Base-by-base conservation (phyloP, 306 rosid species). In the Senna siamea region DNA sequence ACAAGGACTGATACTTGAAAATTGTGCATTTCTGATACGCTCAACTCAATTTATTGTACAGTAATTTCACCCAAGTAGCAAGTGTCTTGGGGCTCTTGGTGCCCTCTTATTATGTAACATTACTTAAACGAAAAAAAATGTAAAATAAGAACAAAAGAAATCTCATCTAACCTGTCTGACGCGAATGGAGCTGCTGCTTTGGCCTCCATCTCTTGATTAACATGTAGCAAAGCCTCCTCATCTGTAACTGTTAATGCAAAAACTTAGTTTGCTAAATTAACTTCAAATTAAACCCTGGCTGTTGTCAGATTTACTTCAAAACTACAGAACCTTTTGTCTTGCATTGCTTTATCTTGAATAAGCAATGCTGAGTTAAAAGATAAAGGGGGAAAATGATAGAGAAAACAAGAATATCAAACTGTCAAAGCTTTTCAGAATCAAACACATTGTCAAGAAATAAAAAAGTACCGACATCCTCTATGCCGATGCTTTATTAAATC, bases 381-480 rank as follows among this genome's bases (percentile, higher is more conserved):
- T 50, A 51, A 51, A 19, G 51, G 69, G 28, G 3, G 34, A 5
- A 12, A 17, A 47, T 63, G 35, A 67, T 68, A 65, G 26, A 70
- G 9, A 61, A 55, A 69, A 57, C 66, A 41, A 69, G 15, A 69
- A 72, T 38, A 78, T 37, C 51, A 76, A 54, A 54, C 56, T 63
- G 65, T 68, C 55, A 56, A 68, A 80, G 74, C 63, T 69, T 61
- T 84, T 70, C 47, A 47, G 83, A 80, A 71, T 80, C 80, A 77
- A 83, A 80, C 74, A 72, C 82, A 50, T 73, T 64, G 76, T 79
- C 75, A 69, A 28, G 68, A 86, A 80, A 84, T 77, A 43, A 85
- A 91, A 84, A 94, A 90, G 96, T 94, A 94, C 99, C 97, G 95
- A 92, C 98, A 94, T 94, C 99, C 99, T 94, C 99, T 92, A 84